Percentiles rank a stretch among this genome's conserved stretches.
phyloP scores from a whole-genome alignment of 495 filamentous ascomycete genomes.

The Podospora australis region DNA sequence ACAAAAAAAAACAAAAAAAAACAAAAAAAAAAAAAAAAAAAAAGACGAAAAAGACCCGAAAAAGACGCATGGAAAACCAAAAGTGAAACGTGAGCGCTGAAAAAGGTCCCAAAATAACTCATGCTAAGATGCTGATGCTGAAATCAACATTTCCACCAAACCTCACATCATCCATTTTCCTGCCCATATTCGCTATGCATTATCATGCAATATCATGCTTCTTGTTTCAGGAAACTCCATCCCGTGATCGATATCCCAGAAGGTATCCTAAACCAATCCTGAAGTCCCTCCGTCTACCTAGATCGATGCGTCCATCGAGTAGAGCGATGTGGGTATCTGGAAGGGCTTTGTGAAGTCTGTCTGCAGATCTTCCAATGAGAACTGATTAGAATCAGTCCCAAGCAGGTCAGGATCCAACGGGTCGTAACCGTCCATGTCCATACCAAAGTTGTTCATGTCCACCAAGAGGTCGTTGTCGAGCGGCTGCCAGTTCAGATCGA shows the following conservation, averaged over 20 bases:
- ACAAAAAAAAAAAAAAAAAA: neutral
- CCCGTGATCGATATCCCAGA: neutral
- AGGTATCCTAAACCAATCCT: neutral
- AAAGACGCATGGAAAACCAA: neutral
- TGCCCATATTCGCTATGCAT: too few species aligned
- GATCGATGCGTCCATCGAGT: constrained; percentile 29
- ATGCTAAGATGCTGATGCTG: too few species aligned
- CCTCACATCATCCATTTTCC: too few species aligned
- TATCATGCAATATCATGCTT: too few species aligned
- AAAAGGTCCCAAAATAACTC: neutral
- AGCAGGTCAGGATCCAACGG: neutral
- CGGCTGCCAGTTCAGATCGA: constrained; percentile 35
- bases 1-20: neutral
- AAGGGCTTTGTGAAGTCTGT: constrained; percentile 38
- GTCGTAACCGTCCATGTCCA: constrained; percentile 15
- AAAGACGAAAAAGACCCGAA: neutral
- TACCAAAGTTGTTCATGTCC: constrained; percentile 24
- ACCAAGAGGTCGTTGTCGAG: constrained; percentile 31
- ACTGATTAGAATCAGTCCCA: constrained; percentile 11
- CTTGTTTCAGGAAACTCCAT: too few species aligned
- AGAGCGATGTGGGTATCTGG: constrained; percentile 35
- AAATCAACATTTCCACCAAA: too few species aligned
- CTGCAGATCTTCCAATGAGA: constrained; percentile 36
- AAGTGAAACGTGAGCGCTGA: neutral
- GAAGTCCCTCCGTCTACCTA: neutral